Conservation (phyloP, 1,139 yeast species). For the Keqinozyma sinolaborantium region DNA sequence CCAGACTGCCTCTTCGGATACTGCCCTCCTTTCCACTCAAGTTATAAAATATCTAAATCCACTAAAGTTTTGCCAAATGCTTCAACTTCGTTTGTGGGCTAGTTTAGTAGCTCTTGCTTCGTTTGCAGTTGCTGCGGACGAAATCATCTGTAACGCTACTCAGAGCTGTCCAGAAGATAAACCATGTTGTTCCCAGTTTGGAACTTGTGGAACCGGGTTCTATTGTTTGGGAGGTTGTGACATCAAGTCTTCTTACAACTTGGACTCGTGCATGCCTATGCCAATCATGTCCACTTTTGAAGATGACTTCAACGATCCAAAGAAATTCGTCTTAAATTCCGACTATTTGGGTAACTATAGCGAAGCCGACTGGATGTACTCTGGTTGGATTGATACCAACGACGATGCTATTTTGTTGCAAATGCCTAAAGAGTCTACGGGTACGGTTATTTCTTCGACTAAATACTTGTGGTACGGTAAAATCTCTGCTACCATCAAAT, state of each 20-base stretch:
- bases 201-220: slow-evolving; percentile 81
- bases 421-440: slow-evolving; percentile 76
- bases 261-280: slow-evolving; percentile 66
- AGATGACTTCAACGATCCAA: slow-evolving; percentile 32
- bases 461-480: slow-evolving; percentile 87
- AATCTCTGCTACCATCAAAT: slow-evolving; percentile 61
- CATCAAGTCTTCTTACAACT: slow-evolving; percentile 58
- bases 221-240: slow-evolving; percentile 84
- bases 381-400: slow-evolving; percentile 59
- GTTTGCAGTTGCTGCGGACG: slow-evolving; percentile 11
- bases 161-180: slow-evolving; percentile 60
- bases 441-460: slow-evolving; percentile 80
- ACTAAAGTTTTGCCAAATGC: no score
- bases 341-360: slow-evolving; percentile 68
- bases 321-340: slow-evolving; percentile 27
- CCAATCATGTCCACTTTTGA: slow-evolving; percentile 34
- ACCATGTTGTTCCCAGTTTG: slow-evolving; percentile 85
- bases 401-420: slow-evolving; percentile 61
- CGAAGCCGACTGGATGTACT: slow-evolving; percentile 68
- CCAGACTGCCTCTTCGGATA: no score
- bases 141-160: slow-evolving; percentile 44
- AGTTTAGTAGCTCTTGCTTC: slow-evolving; percentile 8
- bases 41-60: no score
- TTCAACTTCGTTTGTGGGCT: background rate
- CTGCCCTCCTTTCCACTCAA: no score